Evolutionary conservation across 2,329 filamentous ascomycete genomes (phyloP).

Genomic region (Penicillium digitatum): DNA sequence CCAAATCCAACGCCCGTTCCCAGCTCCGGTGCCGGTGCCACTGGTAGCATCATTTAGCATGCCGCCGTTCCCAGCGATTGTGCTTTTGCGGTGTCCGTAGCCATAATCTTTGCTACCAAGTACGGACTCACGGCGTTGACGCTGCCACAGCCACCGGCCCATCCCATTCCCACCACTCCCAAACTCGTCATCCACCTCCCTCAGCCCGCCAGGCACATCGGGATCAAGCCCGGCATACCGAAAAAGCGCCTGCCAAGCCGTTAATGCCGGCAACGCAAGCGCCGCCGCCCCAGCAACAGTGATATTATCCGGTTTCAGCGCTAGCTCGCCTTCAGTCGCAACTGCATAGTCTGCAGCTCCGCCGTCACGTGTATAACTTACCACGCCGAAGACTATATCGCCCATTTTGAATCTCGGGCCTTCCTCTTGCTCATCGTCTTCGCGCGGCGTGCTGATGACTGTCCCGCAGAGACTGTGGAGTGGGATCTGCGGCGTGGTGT

Average conservation of each 20-base stretch:
- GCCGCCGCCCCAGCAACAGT: constrained; percentile 34
- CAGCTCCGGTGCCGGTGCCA: constrained; percentile 1
- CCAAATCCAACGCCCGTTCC: constrained; percentile 8
- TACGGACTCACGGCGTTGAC: background rate
- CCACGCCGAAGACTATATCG: constrained; percentile 40
- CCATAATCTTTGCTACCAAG: constrained; percentile 2
- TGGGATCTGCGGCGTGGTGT: constrained; percentile 35
- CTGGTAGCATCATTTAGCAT: background rate
- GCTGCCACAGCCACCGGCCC: constrained; percentile 8
- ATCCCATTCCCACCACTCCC: background rate
- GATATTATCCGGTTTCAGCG: constrained; percentile 38
- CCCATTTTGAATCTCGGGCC: constrained; percentile 41
- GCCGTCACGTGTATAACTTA: constrained; percentile 39
- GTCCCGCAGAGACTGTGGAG: constrained; percentile 42
- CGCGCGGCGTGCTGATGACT: constrained; percentile 34
- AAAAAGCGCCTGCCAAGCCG: constrained; percentile 44
- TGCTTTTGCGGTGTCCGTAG: constrained; percentile 5
- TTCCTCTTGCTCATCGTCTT: constrained; percentile 28
- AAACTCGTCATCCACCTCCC: background rate
- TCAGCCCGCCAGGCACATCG: constrained; percentile 7
- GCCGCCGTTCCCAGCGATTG: background rate
- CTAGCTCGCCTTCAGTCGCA: constrained; percentile 38
- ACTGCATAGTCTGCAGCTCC: constrained; percentile 42
- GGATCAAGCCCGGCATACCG: constrained; percentile 33
- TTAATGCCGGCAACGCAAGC: constrained; percentile 39